A percentile compares a stretch with the other conserved stretches of the same genome.
phyloP scores from a whole-genome alignment of 768 basidiomycete genomes.

The Boletus edulis region DNA sequence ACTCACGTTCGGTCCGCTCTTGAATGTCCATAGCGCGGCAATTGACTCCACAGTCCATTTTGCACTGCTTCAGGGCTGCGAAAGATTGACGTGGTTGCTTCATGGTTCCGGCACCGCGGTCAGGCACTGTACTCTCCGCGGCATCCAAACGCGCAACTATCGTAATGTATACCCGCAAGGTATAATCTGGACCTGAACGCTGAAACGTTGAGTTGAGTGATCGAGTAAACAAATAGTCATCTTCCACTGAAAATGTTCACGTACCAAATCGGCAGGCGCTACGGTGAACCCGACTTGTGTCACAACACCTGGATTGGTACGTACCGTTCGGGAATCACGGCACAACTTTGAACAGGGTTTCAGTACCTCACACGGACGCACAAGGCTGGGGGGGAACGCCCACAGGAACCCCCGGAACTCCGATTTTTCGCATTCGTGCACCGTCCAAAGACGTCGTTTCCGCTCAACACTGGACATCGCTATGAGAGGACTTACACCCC shows the following conservation, averaged over 20 bases:
- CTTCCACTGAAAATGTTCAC: neutral
- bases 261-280: neutral
- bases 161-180: constrained; percentile 8
- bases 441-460: neutral
- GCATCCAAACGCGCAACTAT: constrained; percentile 4
- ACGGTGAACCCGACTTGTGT: neutral
- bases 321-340: neutral
- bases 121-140: constrained; percentile 20
- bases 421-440: neutral
- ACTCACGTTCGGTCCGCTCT: constrained; percentile 16
- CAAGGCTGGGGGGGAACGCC: neutral
- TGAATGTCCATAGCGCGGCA: constrained; percentile 4
- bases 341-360: neutral
- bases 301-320: neutral
- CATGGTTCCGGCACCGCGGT: constrained; percentile 23
- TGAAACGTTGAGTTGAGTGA: neutral
- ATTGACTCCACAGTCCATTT: constrained; percentile 5
- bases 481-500: neutral
- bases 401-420: neutral
- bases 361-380: neutral
- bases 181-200: constrained; percentile 2
- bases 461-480: constrained; percentile 1
- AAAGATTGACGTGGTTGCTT: constrained; percentile 25
- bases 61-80: constrained; percentile 16
- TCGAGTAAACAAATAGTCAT: constrained; percentile 2